These are phyloP conservation scores for Brassica rapa DNA, from an alignment of 345 rosid species.

Conservation along the genomic window DNA sequence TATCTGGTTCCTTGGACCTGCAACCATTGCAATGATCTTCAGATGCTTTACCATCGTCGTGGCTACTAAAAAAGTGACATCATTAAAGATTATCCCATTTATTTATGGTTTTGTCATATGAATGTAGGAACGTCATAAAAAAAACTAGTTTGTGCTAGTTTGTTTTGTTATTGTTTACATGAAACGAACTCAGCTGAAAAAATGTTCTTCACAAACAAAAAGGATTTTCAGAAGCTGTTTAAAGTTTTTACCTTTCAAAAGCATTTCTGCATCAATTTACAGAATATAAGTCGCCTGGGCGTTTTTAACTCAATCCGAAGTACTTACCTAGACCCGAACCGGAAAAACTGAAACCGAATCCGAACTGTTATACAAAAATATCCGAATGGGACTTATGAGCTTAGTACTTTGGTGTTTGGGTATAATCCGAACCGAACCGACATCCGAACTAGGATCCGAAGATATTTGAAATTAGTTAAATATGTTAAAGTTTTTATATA, in stretches of 20 bases:
- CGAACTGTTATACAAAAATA: too few relatives aligned
- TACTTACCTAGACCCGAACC: too few relatives aligned
- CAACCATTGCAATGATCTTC: slow-evolving; percentile 76
- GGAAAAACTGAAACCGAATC: too few relatives aligned
- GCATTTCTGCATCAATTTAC: not conserved
- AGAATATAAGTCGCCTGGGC: too few relatives aligned
- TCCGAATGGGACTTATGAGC: too few relatives aligned
- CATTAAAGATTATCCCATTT: not conserved
- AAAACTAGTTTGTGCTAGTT: not conserved
- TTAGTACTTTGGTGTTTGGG: too few relatives aligned
- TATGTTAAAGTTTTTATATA: too few relatives aligned
- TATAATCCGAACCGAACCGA: too few relatives aligned
- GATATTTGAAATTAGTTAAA: too few relatives aligned
- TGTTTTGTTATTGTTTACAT: not conserved
- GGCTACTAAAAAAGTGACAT: slow-evolving; percentile 23
- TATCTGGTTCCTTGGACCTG: slow-evolving; percentile 83
- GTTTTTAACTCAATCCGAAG: too few relatives aligned
- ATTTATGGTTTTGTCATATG: not conserved
- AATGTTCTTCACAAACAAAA: not conserved
- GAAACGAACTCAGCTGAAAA: not conserved
- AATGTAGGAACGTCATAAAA: not conserved
- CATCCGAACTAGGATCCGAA: too few relatives aligned
- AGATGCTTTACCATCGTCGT: slow-evolving; percentile 50
- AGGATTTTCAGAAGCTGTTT: not conserved
- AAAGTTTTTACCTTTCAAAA: not conserved